Base-by-base conservation (phyloP, 805 yeast species). In the Yarrowia osloensis region DNA sequence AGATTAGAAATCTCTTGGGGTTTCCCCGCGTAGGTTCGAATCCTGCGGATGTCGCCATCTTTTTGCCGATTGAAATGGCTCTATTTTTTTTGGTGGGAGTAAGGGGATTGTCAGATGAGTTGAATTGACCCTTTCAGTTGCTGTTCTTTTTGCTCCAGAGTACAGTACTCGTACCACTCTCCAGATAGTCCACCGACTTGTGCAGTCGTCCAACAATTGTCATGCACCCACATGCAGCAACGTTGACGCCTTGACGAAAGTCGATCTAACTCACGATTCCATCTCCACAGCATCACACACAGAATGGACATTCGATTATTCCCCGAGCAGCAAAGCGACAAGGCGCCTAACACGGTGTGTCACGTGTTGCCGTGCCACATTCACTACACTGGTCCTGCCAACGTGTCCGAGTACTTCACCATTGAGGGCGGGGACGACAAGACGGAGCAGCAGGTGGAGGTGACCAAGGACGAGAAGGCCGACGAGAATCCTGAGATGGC, bases 291-390 rank as follows among this genome's bases (percentile, higher is more conserved):
- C 22, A 7, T n/a, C 39, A 26, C 17, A 28, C 65, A 26, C 31
- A 44, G 55, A 15, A 61, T 46, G 66, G 54, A 46, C 31, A 61
- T 61, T 26, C 52, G 54, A 35, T 26, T 61, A 44, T 44, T 44
- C 17, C 52, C 54, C 33, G 54, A 46, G 33, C 52, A 61, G 12
- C 52, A 61, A 15, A 61, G 44, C 31, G 31, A 44, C 42, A 61
- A 61, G 33, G 17, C 17, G 22, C 40, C 54, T 17, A 44, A 44
- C 66, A 69, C 70, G 7, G 67, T 55, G 5, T 68, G 72, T 50
- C 74, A 73, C 63, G 69, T 73, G 12, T 33, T 73, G 42, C 75
- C 75, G 2, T 73, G 75, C 33, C 72, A 72, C 33, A 71, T 73
- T 17, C 70, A 71, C 28, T 68, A 73, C 63, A 67, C 69, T 11